Evolutionary conservation across 371 early-diverging fungal species (phyloP), one percentile per base, ranked within the genome.

Genomic region (Mucor plumbeus): DNA sequence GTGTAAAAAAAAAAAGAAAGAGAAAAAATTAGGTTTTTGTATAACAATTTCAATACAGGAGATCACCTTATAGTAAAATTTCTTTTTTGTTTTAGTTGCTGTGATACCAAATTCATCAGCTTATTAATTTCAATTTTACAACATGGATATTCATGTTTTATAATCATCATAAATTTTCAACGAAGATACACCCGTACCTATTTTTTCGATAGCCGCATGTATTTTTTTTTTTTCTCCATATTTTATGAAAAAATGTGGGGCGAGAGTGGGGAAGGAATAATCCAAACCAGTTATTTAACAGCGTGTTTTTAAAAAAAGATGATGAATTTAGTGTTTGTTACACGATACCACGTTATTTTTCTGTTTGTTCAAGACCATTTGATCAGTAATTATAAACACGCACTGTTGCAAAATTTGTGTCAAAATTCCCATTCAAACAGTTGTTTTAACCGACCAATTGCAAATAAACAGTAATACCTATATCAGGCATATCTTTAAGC

Each of bases 221-320:
- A 1, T 6, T 9, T 17, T 50, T 6, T 9, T 17, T 50, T 19
- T 19, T 50, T 50, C 50, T 50, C 50, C 50, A 50, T 50, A 19
- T 50, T 50, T 50, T 50, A 53, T 31, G 9, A 26, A n/a, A 5
- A 53, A 31, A 53, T 53, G 53, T 53, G 53, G 53, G 53, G 53
- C 53, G 31, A 31, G 31, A 53, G 31, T 53, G 53, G 53, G 53
- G 53, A 53, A 53, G 53, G 9, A 53, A 53, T 53, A 53, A 59
- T 59, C 59, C 59, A 59, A 55, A 55, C 64, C 64, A 63, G 64
- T 63, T 14, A 40, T 54, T 33, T 63, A 55, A 15, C 64, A 63
- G 64, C 59, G 59, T 41, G 31, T 35, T 39, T 38, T 31, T 34
- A 21, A 61, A 9, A 10, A n/a, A 56, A n/a, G 36, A 35, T 53